Evolutionary conservation across 108 stramenopile species (phyloP).

Genomic region (Discostella pseudostelligera): DNA sequence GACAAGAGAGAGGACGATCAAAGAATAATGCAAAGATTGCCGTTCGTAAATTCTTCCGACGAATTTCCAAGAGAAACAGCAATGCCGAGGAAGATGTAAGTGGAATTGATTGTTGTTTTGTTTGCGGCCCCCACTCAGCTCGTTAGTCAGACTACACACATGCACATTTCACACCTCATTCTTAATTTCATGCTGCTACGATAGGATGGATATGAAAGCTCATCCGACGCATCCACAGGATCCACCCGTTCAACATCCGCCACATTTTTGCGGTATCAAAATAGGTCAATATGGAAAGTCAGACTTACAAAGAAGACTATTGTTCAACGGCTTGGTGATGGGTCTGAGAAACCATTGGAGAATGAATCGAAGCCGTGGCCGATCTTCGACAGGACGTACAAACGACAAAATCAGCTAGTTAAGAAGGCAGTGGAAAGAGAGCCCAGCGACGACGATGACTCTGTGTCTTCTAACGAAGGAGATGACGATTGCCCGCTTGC

Average conservation of each 20-base stretch:
- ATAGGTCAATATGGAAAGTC: constrained; percentile 48
- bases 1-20: constrained; percentile 10
- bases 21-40: constrained; percentile 5
- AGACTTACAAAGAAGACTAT: constrained; percentile 20
- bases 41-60: constrained; percentile 8
- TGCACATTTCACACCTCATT: not conserved
- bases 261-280: constrained; percentile 35
- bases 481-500: too few relatives aligned
- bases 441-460: constrained; percentile 17
- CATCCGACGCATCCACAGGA: constrained; percentile 11
- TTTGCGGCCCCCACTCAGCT: not conserved
- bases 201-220: constrained; percentile 25
- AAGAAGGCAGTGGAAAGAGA: constrained; percentile 23
- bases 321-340: constrained; percentile 27
- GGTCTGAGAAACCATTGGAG: constrained; percentile 29
- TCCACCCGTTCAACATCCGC: constrained; percentile 38
- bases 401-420: constrained; percentile 39
- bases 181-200: not conserved
- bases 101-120: not conserved
- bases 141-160: not conserved
- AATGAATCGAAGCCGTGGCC: constrained; percentile 26
- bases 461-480: constrained; percentile 13
- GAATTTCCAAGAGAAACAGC: not conserved
- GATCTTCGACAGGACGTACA: constrained; percentile 36
- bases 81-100: constrained; percentile 5